Evolutionary conservation across 2,329 filamentous ascomycete species (phyloP).

Genomic region (Arthrocladium fulminans): DNA sequence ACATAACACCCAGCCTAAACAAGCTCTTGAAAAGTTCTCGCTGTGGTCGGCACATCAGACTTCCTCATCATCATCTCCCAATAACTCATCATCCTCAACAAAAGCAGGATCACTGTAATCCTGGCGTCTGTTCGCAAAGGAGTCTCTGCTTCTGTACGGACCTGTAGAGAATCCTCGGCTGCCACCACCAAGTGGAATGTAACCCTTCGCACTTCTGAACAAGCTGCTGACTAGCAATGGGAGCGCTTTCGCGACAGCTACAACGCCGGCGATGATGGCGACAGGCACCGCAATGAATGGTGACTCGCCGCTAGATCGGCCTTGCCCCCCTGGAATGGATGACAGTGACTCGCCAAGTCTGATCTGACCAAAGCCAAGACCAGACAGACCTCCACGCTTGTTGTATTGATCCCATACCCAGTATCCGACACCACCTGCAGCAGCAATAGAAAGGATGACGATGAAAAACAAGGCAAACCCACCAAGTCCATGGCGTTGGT

Average conservation of each 20-base stretch:
- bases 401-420: slow-evolving; percentile 46
- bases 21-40: neutral
- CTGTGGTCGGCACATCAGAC: neutral
- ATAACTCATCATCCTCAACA: slow-evolving; percentile 84
- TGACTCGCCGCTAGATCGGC: slow-evolving; percentile 50
- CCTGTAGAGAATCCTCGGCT: slow-evolving; percentile 32
- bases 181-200: slow-evolving; percentile 44
- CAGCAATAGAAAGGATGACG: slow-evolving; percentile 62
- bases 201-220: slow-evolving; percentile 55
- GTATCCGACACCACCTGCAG: slow-evolving; percentile 67
- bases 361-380: slow-evolving; percentile 84
- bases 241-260: slow-evolving; percentile 61
- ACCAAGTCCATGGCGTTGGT: slow-evolving; percentile 61
- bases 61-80: slow-evolving; percentile 73
- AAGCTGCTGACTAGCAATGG: slow-evolving; percentile 65
- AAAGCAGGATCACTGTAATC: slow-evolving; percentile 67
- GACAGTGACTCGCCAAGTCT: slow-evolving; percentile 63
- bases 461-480: slow-evolving; percentile 77
- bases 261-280: slow-evolving; percentile 67
- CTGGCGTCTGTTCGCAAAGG: slow-evolving; percentile 76
- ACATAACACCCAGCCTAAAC: neutral
- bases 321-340: slow-evolving; percentile 13
- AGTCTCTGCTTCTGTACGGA: slow-evolving; percentile 81
- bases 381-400: slow-evolving; percentile 56
- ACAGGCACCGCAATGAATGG: slow-evolving; percentile 78